These are phyloP conservation scores for Dactylellina drechsleri DNA, from an alignment of 2,329 filamentous ascomycete species.

Conservation along the genomic window DNA sequence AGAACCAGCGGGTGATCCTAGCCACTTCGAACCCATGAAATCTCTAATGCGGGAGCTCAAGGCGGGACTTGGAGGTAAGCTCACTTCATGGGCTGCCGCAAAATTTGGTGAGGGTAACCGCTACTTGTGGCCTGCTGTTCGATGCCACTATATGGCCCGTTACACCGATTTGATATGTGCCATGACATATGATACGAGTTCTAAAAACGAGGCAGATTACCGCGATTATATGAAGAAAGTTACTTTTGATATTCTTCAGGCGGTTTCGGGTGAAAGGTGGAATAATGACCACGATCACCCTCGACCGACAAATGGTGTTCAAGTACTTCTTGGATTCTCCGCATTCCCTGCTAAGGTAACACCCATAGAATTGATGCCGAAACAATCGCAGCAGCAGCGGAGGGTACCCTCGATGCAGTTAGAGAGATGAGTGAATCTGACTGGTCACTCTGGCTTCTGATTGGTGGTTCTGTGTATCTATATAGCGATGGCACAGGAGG, in stretches of 20 bases:
- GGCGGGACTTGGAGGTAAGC: not conserved
- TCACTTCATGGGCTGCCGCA: not conserved
- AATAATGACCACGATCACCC: not conserved
- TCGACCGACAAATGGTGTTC: not conserved
- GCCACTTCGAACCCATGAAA: not conserved
- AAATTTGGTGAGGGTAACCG: too few relatives aligned
- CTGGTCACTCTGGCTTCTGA: not conserved
- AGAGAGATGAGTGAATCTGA: not conserved
- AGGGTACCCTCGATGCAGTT: not conserved
- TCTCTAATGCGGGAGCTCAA: not conserved
- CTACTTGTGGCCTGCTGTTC: not conserved
- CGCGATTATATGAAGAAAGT: not conserved
- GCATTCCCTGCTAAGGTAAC: conserved; percentile 1
- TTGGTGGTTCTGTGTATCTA: conserved; percentile 6
- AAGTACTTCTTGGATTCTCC: conserved; percentile 3
- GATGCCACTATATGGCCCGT: conserved; percentile 1
- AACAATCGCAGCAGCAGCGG: not conserved
- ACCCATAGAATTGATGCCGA: not conserved
- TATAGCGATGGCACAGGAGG: conserved; percentile 1
- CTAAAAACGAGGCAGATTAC: not conserved
- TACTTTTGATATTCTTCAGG: conserved; percentile 1
- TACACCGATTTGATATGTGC: conserved; percentile 8
- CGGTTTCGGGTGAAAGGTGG: conserved; percentile 8
- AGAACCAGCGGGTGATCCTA: conserved; percentile 1
- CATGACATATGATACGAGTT: not conserved